Base-by-base conservation (phyloP, 495 filamentous ascomycete species). In the Talaromyces ruber region DNA sequence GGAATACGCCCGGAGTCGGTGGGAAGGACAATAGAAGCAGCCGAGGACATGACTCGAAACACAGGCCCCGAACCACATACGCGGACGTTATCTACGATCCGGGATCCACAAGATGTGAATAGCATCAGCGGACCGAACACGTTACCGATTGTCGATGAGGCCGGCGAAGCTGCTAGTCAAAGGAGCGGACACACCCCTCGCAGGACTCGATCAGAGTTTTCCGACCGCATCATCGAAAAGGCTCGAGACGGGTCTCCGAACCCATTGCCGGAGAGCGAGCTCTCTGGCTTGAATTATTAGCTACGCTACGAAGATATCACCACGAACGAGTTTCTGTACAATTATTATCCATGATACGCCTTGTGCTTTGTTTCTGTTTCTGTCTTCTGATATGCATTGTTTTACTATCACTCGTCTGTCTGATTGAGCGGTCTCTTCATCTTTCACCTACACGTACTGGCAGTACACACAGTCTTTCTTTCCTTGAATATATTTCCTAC, bases 71-170 rank as follows among this genome's bases (percentile, higher is more conserved):
- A 89, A 63, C 77, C 80, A 5, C 76, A 83, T 45, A 70, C 79
- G 6, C 83, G 77, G 58, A 82, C 72, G 32, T 71, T 87, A 45
- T 76, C 74, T 39, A 78, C 77, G 39, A 75, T 84, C 24, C 74
- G 83, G 55, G 81, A 78, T 69, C 79, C 75, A 45, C 75, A 74
- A 3, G 88, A 92, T 57, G 70, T 80, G 25, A 70, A 66, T 22
- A 83, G 80, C 12, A 67, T 79, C 12, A 79, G 80, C 26, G 84
- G 86, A 11, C 80, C 87, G 29, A 75, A 72, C n/a, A 87, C 90
- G 25, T 74, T 98, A n/a, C 94, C 94, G 1, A 88, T 97, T 55
- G 91, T 98, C 7, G 92, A 97, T 60, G 94, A 98, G 76, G 88
- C 87, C 26, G 89, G 86, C 12, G 94, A 97, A 72, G 88, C 84